These are phyloP conservation scores for Fraxinus americana DNA, from an alignment of 257 asterid species.

Conservation along the genomic window DNA sequence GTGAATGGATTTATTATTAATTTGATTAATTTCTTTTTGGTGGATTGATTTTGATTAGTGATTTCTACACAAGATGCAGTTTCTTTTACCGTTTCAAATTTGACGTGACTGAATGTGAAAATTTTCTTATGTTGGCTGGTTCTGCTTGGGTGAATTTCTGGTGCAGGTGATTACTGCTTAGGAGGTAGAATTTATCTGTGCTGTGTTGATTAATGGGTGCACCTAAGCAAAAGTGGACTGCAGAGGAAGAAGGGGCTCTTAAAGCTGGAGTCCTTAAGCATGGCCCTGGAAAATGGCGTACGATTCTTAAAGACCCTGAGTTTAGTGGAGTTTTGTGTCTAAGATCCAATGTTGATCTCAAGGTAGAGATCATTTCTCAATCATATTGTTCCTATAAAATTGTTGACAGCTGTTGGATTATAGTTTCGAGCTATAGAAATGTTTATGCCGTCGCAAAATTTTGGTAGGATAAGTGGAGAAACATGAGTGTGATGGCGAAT, in stretches of 20 bases:
- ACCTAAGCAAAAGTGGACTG: constrained; percentile 98
- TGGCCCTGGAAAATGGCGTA: constrained; percentile 98
- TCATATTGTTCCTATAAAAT: background rate
- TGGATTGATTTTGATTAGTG: background rate
- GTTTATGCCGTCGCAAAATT: background rate
- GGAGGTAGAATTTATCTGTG: constrained; percentile 12
- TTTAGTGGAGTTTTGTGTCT: constrained; percentile 73
- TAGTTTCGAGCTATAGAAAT: background rate
- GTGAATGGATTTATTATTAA: background rate
- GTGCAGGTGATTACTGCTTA: constrained; percentile 26
- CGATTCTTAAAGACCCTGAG: constrained; percentile 92
- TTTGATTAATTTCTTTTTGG: background rate
- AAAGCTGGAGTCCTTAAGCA: constrained; percentile 95
- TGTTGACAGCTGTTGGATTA: background rate
- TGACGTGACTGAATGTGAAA: background rate
- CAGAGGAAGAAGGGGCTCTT: constrained; percentile 98
- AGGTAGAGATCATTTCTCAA: constrained; percentile 47
- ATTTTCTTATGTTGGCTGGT: background rate
- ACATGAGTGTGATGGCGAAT: constrained; percentile 95
- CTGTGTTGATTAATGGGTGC: constrained; percentile 70
- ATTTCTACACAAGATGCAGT: background rate
- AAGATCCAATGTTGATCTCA: constrained; percentile 94
- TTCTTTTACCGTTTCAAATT: background rate
- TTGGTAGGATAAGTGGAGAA: constrained; percentile 95
- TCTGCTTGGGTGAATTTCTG: background rate